These are phyloP conservation scores for Aspergillus spinulosporus DNA, from an alignment of 2,329 filamentous ascomycete species.

Conservation along the genomic window DNA sequence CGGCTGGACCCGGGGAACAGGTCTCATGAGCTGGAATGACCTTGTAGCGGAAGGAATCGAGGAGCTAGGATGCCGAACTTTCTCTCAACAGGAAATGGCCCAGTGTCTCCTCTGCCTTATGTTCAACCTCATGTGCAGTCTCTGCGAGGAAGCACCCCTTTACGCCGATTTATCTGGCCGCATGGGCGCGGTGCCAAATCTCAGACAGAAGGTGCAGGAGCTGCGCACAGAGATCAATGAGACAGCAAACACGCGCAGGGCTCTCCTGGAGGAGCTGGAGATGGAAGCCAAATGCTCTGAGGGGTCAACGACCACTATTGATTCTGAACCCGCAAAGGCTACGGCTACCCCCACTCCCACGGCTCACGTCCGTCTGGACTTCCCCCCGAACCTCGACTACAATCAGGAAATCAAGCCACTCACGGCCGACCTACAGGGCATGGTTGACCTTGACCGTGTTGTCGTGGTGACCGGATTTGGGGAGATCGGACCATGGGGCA, in stretches of 20 bases:
- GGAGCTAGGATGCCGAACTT: slow-evolving; percentile 93
- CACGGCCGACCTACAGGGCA: slow-evolving; percentile 87
- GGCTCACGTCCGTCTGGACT: not conserved
- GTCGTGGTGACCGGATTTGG: slow-evolving; percentile 98
- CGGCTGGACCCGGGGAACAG: slow-evolving; percentile 97
- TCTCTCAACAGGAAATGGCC: slow-evolving; percentile 99
- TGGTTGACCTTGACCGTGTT: slow-evolving; percentile 98
- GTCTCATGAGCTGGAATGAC: slow-evolving; percentile 97
- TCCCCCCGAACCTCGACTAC: slow-evolving; percentile 55
- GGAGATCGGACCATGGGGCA: slow-evolving; percentile 85
- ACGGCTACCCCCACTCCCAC: not conserved
- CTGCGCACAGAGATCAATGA: slow-evolving; percentile 94
- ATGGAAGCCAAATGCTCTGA: not conserved
- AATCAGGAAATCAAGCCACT: slow-evolving; percentile 85
- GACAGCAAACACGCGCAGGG: slow-evolving; percentile 87
- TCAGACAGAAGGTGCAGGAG: slow-evolving; percentile 87
- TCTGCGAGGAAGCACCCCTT: not conserved
- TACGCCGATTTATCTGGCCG: not conserved
- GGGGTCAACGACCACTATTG: not conserved
- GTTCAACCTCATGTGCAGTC: slow-evolving; percentile 50
- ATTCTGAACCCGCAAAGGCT: not conserved
- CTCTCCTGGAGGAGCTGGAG: slow-evolving; percentile 82
- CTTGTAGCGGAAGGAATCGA: slow-evolving; percentile 96
- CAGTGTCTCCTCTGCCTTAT: slow-evolving; percentile 97
- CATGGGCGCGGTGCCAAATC: slow-evolving; percentile 58